Conservation (phyloP, 306 rosid genomes). For the Pueraria montana region DNA sequence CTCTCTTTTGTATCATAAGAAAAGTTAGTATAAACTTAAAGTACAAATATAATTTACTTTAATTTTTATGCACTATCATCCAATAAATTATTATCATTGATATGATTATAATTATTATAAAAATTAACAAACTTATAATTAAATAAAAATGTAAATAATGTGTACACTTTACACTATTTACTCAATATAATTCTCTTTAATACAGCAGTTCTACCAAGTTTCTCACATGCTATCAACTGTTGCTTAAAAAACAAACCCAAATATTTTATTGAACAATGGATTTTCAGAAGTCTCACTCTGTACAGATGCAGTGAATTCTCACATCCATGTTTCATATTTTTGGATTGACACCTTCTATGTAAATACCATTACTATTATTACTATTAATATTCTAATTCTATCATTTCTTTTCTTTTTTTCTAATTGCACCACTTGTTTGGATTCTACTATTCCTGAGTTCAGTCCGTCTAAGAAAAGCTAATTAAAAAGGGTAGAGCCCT, state of each 20-base stretch:
- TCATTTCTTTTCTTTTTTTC: neutral
- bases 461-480: slow-evolving; percentile 25
- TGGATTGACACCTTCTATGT: neutral
- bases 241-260: neutral
- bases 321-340: neutral
- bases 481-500: neutral
- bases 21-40: neutral
- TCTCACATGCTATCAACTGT: neutral
- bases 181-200: neutral
- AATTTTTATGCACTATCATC: no score
- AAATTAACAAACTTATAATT: no score
- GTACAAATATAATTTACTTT: no score
- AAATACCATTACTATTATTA: neutral
- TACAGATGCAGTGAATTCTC: slow-evolving; percentile 18
- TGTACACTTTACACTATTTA: no score
- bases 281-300: neutral
- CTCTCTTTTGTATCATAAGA: neutral
- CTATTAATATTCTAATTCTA: neutral
- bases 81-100: no score
- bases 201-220: neutral
- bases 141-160: no score
- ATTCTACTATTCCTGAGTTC: slow-evolving; percentile 42
- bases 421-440: slow-evolving; percentile 27
- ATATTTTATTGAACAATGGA: neutral
- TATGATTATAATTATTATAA: no score